Base-by-base conservation (phyloP, 2,329 filamentous ascomycete species). In the Calonectria henricotiae region DNA sequence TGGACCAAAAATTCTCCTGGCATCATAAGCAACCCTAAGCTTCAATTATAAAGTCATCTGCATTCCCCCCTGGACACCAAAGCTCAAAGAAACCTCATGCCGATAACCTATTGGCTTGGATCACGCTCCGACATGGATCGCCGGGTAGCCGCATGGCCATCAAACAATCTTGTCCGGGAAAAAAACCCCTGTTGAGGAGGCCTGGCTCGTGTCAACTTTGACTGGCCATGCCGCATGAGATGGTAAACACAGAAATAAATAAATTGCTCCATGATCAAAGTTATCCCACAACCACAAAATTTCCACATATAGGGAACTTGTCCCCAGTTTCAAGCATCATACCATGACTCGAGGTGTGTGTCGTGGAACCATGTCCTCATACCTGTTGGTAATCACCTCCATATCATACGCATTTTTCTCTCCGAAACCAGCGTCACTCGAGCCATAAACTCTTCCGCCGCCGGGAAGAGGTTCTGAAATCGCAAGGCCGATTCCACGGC, bases 331-430 rank as follows among this genome's bases (percentile, higher is more conserved):
- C 54, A 55, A 39, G 35, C 23, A 60, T 77, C 69, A 85, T 11
- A 85, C 82, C 80, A 85, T 82, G 17, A 79, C 83, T 77, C 83
- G 82, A 12, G 89, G 88, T 55, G 85, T 83, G 69, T 85, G 82
- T 51, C 87, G 82, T 32, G 87, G 87, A 25, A 87, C 75, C 87
- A 89, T 88, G 72, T 90, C 88, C 78, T 90, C 88, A 72, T 90
- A 90, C 47, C 87, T 84, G 69, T 86, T 84, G 4, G 87, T 84
- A 70, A 85, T 85, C 76, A 86, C 81, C 73, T 90, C 87, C 49
- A 89, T 82, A 55, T 87, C 86, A 55, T 81, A 79, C 12, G 80
- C 81, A 51, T 82, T 79, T 65, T 85, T 83, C 68, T 82, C 80
- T 23, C 77, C 78, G 51, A 81, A 79, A n/a, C 80, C 80, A 62